Base-by-base conservation (phyloP, 2,329 filamentous ascomycete species). In the Beauveria asiatica region DNA sequence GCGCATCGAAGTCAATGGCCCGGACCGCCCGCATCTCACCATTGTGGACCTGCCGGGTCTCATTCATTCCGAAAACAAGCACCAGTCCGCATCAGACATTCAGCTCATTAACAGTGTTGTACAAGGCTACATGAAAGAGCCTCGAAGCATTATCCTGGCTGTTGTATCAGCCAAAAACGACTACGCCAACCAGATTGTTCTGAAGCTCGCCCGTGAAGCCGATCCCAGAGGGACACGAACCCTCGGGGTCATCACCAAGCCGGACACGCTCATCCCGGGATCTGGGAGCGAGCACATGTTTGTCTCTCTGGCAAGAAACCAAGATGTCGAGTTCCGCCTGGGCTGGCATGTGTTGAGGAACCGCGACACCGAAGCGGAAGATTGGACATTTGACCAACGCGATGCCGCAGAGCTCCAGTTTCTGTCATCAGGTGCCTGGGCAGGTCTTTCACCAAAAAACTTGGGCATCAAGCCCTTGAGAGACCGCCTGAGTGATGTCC, bases 181-280 rank as follows among this genome's bases (percentile, higher is more conserved):
- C 51, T 67, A 69, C 16, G 52, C 50, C 5, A 53, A 53, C 50
- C 50, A 78, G 62, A 61, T 61, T 4, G 69, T 77, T 8, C 62
- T 61, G 8, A 56, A 56, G 5, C 53, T 61, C 13, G 59, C 59
- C 7, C 11, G 39, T 25, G 16, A 55, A 5, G 39, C 52, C 9
- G 52, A 55, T 16, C 52, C 52, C 2, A 3, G 39, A 16, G 48
- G 41, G 1, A 48, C n/a, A 1, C 19, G 30, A 48, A 57, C 46
- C 2, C 66, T 85, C 0, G 81, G 82, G 3, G 75, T 85, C 60
- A 79, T 85, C 62, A 85, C 83, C 0, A 85, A 84, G 67, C 81
- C 81, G 7, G 50, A 52, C 16, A 25, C 50, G 3, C 50, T 52
- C 13, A 39, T 21, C 0, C n/a, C 33, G 21, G 50, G 30, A 41